Conservation (phyloP, 768 basidiomycete species). For the Peribolospora kevripleyi region DNA sequence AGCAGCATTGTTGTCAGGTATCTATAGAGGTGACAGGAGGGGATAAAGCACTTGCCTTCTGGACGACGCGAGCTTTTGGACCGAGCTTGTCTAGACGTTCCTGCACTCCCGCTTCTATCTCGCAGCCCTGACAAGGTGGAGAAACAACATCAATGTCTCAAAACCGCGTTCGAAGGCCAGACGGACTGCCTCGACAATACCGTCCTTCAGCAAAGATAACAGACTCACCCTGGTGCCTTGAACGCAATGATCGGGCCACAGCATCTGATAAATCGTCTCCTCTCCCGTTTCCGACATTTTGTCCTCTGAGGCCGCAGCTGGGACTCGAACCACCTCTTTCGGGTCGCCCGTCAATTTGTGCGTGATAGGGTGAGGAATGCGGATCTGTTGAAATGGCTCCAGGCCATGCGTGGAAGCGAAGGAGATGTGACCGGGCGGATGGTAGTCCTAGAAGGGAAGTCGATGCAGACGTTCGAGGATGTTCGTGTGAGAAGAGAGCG, state of each 20-base stretch:
- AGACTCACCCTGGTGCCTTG: neutral
- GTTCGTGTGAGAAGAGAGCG: neutral
- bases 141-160: neutral
- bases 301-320: neutral
- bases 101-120: slow-evolving; percentile 34
- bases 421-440: slow-evolving; percentile 36
- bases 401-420: slow-evolving; percentile 35
- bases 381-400: slow-evolving; percentile 23
- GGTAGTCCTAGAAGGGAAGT: slow-evolving; percentile 19
- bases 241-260: slow-evolving; percentile 62
- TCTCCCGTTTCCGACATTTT: neutral
- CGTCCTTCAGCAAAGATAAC: slow-evolving; percentile 23
- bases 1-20: neutral
- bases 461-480: neutral
- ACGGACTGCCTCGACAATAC: slow-evolving; percentile 5
- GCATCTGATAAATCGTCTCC: slow-evolving; percentile 27
- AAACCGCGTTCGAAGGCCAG: neutral
- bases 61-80: slow-evolving; percentile 9
- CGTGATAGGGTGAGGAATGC: slow-evolving; percentile 13
- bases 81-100: slow-evolving; percentile 25
- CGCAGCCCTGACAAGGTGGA: slow-evolving; percentile 28
- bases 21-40: neutral
- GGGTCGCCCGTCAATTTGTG: neutral
- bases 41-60: slow-evolving; percentile 14
- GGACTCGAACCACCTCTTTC: no score